Base-by-base conservation (phyloP, 306 rosid genomes). In the Purshia tridentata region DNA sequence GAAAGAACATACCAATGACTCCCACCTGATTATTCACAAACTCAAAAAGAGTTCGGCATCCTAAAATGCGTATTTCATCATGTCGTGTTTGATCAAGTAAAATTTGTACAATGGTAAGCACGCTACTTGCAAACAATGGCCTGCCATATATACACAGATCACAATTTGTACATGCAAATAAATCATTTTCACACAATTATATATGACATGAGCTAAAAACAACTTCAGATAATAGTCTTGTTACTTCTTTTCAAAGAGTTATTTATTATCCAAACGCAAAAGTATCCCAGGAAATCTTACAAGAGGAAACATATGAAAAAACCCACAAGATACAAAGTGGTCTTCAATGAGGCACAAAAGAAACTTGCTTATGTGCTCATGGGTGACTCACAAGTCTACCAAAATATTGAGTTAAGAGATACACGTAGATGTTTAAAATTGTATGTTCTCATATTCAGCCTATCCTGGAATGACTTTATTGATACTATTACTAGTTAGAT, bases 11-110 rank as follows among this genome's bases (percentile, higher is more conserved):
- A 81, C 62, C 77, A 76, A 62, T 51, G 53, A 50, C 23, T 73
- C 89, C 74, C 81, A 86, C 94, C 91, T 89, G 91, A 81, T 86
- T 89, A 79, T 81, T 86, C 69, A 89, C 89, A 71, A 89, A 89
- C 70, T 84, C 91, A 51, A 84, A 84, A 52, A 89, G 83, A 63
- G 94, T 70, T 49, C 86, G 85, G 80, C 94, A 89, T 76, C 94
- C 94, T 76, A 89, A 73, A 77, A 83, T 81, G 70, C 80, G 89
- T 51, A 89, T 84, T 75, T 89, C 94, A 45, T 84, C 82, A 4
- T 89, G 88, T 35, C 82, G 82, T 29, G 89, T 45, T 77, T 89
- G 94, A 69, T 89, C 94, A 52, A 89, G 89, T 73, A 89, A 86
- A 79, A 86, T 89, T 18, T 89, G 91, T 66, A 84, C 80, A 76